Conservation (phyloP, 2,329 filamentous ascomycete genomes). For the Scedosporium dehoogii region DNA sequence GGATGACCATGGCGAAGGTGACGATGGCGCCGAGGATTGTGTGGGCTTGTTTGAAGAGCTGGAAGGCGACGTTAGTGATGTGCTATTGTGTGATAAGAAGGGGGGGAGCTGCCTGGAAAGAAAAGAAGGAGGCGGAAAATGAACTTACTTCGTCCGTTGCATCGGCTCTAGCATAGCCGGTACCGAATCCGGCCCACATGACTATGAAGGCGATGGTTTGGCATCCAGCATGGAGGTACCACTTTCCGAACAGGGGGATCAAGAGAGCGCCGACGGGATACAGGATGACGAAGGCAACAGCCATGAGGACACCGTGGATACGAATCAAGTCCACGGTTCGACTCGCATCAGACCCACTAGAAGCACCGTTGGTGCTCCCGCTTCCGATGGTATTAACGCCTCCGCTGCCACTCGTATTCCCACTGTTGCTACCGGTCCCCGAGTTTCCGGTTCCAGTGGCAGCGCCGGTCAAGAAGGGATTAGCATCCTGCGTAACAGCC, state of each 20-base stretch:
- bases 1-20: constrained; percentile 41
- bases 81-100: neutral
- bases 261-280: constrained; percentile 51
- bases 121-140: neutral
- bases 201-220: constrained; percentile 43
- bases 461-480: constrained; percentile 35
- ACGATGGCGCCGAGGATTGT: constrained; percentile 47
- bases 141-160: constrained; percentile 31
- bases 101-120: constrained; percentile 5
- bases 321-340: constrained; percentile 20
- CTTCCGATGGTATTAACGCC: constrained; percentile 8
- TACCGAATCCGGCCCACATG: constrained; percentile 51
- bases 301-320: constrained; percentile 52
- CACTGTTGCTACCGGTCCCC: constrained; percentile 10
- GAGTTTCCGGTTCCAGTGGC: constrained; percentile 9
- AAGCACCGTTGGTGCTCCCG: constrained; percentile 9
- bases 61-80: constrained; percentile 9
- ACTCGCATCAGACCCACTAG: constrained; percentile 6
- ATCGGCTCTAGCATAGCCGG: constrained; percentile 40
- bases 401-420: constrained; percentile 9
- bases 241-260: constrained; percentile 49
- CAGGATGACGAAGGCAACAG: constrained; percentile 44
- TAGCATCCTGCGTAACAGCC: constrained; percentile 33
- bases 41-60: constrained; percentile 45
- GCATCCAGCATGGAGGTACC: constrained; percentile 45